phyloP scores from a whole-genome alignment of 164 flowering plant species.

The Amborella trichopoda region DNA sequence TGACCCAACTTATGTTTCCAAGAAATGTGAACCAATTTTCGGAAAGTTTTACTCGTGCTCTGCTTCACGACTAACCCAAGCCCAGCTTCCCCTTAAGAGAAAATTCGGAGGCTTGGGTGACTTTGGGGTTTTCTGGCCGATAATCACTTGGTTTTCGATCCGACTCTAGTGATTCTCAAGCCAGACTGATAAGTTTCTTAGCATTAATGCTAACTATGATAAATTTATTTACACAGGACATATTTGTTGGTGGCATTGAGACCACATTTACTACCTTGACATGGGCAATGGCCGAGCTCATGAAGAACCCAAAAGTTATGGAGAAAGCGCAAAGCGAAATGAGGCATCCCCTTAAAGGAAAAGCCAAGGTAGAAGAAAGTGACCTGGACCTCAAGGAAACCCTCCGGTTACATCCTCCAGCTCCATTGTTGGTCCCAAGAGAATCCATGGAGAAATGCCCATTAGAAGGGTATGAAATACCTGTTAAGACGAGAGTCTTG shows the following conservation, averaged over 20 bases:
- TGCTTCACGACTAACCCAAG: too few species aligned
- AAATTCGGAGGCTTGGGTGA: too few species aligned
- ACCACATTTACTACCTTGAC: neutral
- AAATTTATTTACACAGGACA: too few species aligned
- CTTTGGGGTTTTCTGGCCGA: too few species aligned
- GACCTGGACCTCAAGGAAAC: neutral
- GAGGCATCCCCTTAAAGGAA: neutral
- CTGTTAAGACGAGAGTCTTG: neutral
- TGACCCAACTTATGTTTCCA: too few species aligned
- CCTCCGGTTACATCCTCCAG: neutral
- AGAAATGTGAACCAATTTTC: too few species aligned
- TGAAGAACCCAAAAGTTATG: neutral
- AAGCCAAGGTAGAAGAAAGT: neutral
- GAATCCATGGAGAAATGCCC: neutral
- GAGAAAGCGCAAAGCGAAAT: neutral
- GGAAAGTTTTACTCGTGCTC: too few species aligned
- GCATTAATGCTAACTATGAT: too few species aligned
- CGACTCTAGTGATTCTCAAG: too few species aligned
- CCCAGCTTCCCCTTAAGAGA: too few species aligned
- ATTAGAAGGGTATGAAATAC: neutral
- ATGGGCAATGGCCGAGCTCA: conserved; percentile 1
- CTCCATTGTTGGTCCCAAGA: neutral
- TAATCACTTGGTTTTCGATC: too few species aligned
- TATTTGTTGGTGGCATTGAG: neutral
- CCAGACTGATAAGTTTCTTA: too few species aligned